Conservation (phyloP, 306 rosid species). For the Myrica gale region DNA sequence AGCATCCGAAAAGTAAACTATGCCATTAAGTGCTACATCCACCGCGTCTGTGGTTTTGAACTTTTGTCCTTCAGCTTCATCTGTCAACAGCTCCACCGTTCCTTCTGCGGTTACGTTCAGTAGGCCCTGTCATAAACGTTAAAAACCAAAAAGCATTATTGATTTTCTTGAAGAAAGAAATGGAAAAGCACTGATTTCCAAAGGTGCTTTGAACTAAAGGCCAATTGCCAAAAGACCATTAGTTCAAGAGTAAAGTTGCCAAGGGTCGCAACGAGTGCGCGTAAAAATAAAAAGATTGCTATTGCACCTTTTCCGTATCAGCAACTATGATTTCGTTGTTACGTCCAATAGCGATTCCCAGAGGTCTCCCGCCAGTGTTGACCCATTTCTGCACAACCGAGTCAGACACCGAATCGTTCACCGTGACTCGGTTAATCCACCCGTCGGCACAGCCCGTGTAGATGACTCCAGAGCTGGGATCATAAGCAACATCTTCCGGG, state of each 20-base stretch:
- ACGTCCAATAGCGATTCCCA: constrained; percentile 44
- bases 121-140: constrained; percentile 44
- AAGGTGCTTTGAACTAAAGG: no score
- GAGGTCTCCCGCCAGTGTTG: constrained; percentile 73
- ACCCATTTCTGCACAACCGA: constrained; percentile 55
- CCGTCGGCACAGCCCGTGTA: constrained; percentile 71
- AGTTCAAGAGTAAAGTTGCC: no score
- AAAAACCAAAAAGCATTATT: no score
- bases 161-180: no score
- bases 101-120: constrained; percentile 45
- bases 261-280: no score
- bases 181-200: no score
- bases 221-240: no score
- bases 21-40: constrained; percentile 54
- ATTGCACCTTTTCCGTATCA: constrained; percentile 43
- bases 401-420: constrained; percentile 44
- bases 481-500: constrained; percentile 57
- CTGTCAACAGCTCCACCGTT: constrained; percentile 41
- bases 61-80: constrained; percentile 41
- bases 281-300: no score
- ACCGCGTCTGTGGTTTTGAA: constrained; percentile 53
- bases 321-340: constrained; percentile 45
- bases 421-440: constrained; percentile 65
- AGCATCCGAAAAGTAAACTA: constrained; percentile 64
- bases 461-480: constrained; percentile 36